Percentiles rank a stretch among this genome's conserved stretches.
Evolutionary conservation across 495 filamentous ascomycete genomes (phyloP).

Genomic region (Amphirosellinia nigrospora): DNA sequence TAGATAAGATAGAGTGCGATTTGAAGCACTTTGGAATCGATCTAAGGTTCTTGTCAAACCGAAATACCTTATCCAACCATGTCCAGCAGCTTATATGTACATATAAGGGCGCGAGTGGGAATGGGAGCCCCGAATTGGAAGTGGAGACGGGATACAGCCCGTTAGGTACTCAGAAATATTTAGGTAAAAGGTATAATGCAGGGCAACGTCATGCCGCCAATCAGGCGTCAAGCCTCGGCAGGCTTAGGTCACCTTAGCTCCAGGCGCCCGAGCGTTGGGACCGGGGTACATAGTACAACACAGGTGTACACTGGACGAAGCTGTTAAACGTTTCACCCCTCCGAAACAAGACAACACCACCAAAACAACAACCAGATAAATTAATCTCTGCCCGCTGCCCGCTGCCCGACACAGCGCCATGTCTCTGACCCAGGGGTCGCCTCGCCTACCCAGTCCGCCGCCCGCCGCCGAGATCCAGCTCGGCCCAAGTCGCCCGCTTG

Average conservation of each 20-base stretch:
- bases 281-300: not conserved
- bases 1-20: not conserved
- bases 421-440: slow-evolving; percentile 77
- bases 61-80: not conserved
- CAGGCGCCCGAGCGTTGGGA: not conserved
- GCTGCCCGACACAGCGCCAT: slow-evolving; percentile 36
- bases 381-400: not conserved
- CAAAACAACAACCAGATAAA: not conserved
- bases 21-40: not conserved
- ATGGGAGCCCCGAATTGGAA: no score
- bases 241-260: not conserved
- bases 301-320: not conserved
- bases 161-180: not conserved
- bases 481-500: slow-evolving; percentile 77
- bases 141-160: not conserved
- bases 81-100: not conserved
- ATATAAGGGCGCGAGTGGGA: not conserved
- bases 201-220: not conserved
- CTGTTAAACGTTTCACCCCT: not conserved
- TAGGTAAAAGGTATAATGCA: slow-evolving; percentile 6
- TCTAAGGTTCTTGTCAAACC: not conserved
- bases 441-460: slow-evolving; percentile 85
- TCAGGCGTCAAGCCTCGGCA: not conserved
- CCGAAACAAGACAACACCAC: slow-evolving; percentile 6
- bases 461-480: slow-evolving; percentile 91